Base-by-base conservation (phyloP, 2,329 filamentous ascomycete species). In the Apiospora malaysiana region DNA sequence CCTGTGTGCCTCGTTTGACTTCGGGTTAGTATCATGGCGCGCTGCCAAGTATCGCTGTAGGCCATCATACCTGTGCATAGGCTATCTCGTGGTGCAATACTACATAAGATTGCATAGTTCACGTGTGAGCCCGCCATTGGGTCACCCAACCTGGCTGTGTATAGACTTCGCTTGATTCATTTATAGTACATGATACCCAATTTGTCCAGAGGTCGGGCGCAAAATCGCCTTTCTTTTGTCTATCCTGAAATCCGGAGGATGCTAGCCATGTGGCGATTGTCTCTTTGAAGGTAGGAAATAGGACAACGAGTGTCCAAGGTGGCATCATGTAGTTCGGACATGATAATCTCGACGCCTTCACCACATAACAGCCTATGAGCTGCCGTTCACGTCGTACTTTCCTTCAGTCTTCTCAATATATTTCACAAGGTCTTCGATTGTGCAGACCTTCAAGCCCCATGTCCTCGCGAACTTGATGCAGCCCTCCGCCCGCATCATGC, bases 361-460 rank as follows among this genome's bases (percentile, higher is more conserved):
- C n/a, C 65, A 9, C 25, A 8, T 10, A 25, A 27, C 12, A n/a
- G 40, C 12, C 40, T 67, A 77, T 16, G 75, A 74, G 32, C 69
- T 75, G n/a, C 84, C 85, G 70, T 87, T 88, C 32, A 81, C 73
- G 68, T 79, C 80, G 16, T 87, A 78, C 81, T 88, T 89, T 47
- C 91, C 91, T 83, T 95, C 91, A 49, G 86, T 91, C 85, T 90
- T 91, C 81, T 96, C 92, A 71, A 97, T 84, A 80, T 97, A 93
- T 71, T 85, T 86, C 40, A 95, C 92, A 83, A 99, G 82, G 82
- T 95, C 94, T 80, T 95, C 94, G 83, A 99, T 98, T 42, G 96
- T 98, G 83, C 95, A 97, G 71, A 97, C 94, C 85, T 93, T 96
- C 76, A 99, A 85, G 5, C 94, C 94, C 91, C 93, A 98, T 82